Conservation (phyloP, 129 eudicot genomes). For the Flaveria bidentis region DNA sequence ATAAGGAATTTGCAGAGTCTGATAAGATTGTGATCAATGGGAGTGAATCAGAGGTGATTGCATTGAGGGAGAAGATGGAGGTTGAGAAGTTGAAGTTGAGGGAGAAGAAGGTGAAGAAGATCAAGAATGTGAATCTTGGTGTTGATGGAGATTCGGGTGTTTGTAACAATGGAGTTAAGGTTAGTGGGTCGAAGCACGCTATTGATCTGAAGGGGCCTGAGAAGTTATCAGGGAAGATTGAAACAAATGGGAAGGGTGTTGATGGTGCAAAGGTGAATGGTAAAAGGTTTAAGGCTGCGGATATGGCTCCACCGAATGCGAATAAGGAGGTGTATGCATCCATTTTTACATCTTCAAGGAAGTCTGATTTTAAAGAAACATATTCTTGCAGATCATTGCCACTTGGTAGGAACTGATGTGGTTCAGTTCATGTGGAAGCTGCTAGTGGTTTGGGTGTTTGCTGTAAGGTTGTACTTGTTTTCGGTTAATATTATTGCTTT, state of each 20-base stretch:
- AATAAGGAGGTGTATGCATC: constrained; percentile 84
- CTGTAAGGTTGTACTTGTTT: constrained; percentile 21
- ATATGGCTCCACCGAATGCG: constrained; percentile 67
- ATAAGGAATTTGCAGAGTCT: constrained; percentile 59
- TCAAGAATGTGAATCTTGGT: constrained; percentile 34
- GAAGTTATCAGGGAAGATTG: constrained; percentile 40
- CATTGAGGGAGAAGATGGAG: constrained; percentile 61
- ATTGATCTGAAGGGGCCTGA: constrained; percentile 39
- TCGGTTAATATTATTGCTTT: neutral
- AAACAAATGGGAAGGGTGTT: constrained; percentile 44
- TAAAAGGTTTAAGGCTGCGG: constrained; percentile 63
- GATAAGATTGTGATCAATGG: constrained; percentile 91
- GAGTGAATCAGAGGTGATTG: constrained; percentile 69
- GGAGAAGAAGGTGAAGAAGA: constrained; percentile 66
- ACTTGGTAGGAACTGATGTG: constrained; percentile 72
- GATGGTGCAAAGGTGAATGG: constrained; percentile 42
- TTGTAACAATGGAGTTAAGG: constrained; percentile 16
- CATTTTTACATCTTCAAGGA: constrained; percentile 83
- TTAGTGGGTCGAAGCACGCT: constrained; percentile 70
- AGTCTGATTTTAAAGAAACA: constrained; percentile 77
- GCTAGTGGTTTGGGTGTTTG: constrained; percentile 22
- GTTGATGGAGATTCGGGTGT: constrained; percentile 28
- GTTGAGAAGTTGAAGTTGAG: constrained; percentile 47
- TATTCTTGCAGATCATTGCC: constrained; percentile 83
- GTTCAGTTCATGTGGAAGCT: constrained; percentile 18